Evolutionary conservation across 306 rosid species (phyloP), one percentile per base, ranked within the genome.

Genomic region (Boehmeria nivea): DNA sequence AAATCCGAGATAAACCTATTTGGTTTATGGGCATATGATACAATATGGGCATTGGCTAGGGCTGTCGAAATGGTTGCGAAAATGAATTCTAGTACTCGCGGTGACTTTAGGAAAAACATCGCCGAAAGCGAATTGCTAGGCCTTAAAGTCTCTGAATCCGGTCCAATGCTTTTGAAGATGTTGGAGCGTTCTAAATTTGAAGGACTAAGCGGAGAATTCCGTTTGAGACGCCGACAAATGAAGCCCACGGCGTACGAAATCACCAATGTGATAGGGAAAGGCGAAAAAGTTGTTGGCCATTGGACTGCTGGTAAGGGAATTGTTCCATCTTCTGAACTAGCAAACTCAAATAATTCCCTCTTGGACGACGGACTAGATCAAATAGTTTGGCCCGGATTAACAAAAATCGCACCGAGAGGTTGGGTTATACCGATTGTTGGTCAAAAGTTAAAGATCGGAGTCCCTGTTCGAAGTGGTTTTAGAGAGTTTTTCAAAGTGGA

Each of bases 1-100:
- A 3, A 40, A 2, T 40, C 16, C 6, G 75, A 78, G 68, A 74
- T 76, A 38, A 58, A 63, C 33, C 64, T 57, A 16, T 64, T 54
- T 18, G 84, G 88, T 3, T 3, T 67, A 7, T 81, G 86, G 95
- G 95, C 91, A 13, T 60, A 86, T 33, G 88, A 86, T 57, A 64
- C 93, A 6, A 63, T 72, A 39, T 67, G 64, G 9, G 86, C 95
- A 23, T 36, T 86, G 22, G 84, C 93, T 12, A 76, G 38, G 75
- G 81, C 91, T 3, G 48, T 72, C 6, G 86, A 86, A 60, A 57
- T 76, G 19, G 74, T 36, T 8, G 67, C 24, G 15, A 54, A 21
- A 56, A 74, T 15, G 80, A 74, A 39, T 27, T 4, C 36, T 31
- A 31, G 36, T n/a, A n/a, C n/a, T 31, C 36, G 36, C 36, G 8